Conservation (phyloP, 2,329 filamentous ascomycete genomes). For the Penicillium sp. region DNA sequence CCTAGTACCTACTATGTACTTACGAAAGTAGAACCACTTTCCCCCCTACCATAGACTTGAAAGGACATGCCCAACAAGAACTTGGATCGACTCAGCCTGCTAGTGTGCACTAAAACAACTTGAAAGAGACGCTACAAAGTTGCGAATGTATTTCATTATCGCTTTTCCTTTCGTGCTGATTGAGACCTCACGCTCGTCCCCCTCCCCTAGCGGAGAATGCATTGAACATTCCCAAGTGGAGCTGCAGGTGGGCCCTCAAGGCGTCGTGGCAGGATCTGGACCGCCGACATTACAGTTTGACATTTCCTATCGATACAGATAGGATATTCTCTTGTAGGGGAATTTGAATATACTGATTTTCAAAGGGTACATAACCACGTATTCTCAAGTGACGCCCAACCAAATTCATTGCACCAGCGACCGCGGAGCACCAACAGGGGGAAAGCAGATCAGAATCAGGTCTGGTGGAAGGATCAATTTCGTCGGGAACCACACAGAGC, state of each 20-base stretch:
- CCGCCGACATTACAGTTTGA: background rate
- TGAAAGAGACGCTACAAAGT: too few species aligned
- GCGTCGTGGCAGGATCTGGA: conserved; percentile 16
- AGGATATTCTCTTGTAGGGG: conserved; percentile 1
- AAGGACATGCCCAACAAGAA: too few species aligned
- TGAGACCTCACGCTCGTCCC: background rate
- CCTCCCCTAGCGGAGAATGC: conserved; percentile 1
- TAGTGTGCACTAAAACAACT: too few species aligned
- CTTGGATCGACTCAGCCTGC: too few species aligned
- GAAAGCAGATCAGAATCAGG: conserved; percentile 23
- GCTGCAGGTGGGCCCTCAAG: conserved; percentile 19
- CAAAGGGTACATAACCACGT: conserved; percentile 23
- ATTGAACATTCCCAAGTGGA: conserved; percentile 11
- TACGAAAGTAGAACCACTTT: too few species aligned
- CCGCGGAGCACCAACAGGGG: conserved; percentile 16
- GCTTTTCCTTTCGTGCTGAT: too few species aligned
- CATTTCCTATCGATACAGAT: conserved; percentile 24
- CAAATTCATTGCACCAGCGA: conserved; percentile 25
- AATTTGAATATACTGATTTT: conserved; percentile 21
- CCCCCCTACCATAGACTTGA: too few species aligned
- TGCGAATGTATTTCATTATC: too few species aligned
- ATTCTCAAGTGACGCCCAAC: conserved; percentile 27
- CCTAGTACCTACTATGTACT: too few species aligned
- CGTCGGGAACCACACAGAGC: conserved; percentile 22
- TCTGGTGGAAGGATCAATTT: conserved; percentile 31